Base-by-base conservation (phyloP, 441 rosid species). In the Mallotus japonicus region DNA sequence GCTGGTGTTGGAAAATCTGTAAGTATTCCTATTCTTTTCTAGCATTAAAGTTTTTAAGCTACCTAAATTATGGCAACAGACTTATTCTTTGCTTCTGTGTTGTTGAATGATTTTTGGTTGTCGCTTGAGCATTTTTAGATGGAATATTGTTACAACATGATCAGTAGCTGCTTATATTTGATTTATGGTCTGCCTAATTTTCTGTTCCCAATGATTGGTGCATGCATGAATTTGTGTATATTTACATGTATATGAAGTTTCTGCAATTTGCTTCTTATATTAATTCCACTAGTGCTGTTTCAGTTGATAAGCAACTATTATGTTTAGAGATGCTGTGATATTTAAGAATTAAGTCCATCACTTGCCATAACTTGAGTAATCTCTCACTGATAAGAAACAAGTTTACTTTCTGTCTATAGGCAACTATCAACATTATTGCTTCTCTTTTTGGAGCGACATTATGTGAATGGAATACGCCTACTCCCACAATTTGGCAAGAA, bases 1-100 rank as follows among this genome's bases (percentile, higher is more conserved):
- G 88, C 99, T 79, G 99, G 99, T 67, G 88, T 87, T 56, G 98
- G 98, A 76, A 95, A 91, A 85, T 91, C 98, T 79, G 91, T 90
- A 83, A 74, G 96, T 83, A 64, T 83, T 58, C 42, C 67, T 68
- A 49, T 28, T 64, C 46, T 32, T 42, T 54, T 70, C 65, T 50
- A 37, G 32, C 51, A 15, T 54, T 54, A 66, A 28, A n/a, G n/a
- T n/a, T n/a, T n/a, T n/a, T n/a, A n/a, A n/a, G n/a, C n/a, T n/a
- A n/a, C n/a, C 22, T 37, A 28, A 5, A 15, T 13, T 13, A 3
- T 32, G 7, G 40, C n/a, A 20, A 9, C 9, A 15, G 17, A 42
- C 8, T 69, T 20, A 42, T 5, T 17, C 63, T 57, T 42, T 59
- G 54, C 44, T 56, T 14, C 40, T 56, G n/a, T 57, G 50, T 19